phyloP scores from a whole-genome alignment of 2,329 filamentous ascomycete species.

The Xylaria sp. region DNA sequence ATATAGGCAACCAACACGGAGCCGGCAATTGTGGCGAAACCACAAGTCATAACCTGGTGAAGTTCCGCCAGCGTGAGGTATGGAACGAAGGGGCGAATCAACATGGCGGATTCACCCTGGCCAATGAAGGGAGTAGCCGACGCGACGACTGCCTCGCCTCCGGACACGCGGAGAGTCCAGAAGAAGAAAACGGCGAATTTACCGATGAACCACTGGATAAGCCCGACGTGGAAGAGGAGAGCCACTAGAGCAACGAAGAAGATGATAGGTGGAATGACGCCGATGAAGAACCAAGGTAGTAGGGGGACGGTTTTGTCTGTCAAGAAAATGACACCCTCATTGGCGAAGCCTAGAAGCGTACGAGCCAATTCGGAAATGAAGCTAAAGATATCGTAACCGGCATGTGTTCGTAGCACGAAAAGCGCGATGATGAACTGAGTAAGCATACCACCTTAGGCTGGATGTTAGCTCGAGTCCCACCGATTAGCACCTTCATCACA shows the following conservation, averaged over 20 bases:
- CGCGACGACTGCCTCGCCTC: slow-evolving; percentile 91
- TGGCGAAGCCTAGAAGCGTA: slow-evolving; percentile 76
- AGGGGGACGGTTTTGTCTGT: slow-evolving; percentile 53
- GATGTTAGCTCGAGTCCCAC: slow-evolving; percentile 2
- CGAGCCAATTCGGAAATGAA: slow-evolving; percentile 81
- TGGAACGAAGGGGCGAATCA: slow-evolving; percentile 85
- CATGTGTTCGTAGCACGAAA: slow-evolving; percentile 81
- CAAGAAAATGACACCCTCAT: slow-evolving; percentile 75
- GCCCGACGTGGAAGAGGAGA: slow-evolving; percentile 78
- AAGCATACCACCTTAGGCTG: slow-evolving; percentile 70
- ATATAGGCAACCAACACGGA: slow-evolving; percentile 89
- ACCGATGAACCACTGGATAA: slow-evolving; percentile 86
- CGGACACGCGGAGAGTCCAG: slow-evolving; percentile 85
- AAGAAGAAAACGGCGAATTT: slow-evolving; percentile 93
- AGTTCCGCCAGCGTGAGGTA: slow-evolving; percentile 87
- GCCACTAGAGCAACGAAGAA: slow-evolving; percentile 96
- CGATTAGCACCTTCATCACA: slow-evolving; percentile 2
- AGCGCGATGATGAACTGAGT: slow-evolving; percentile 86
- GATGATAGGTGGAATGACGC: slow-evolving; percentile 88
- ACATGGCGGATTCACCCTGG: slow-evolving; percentile 91
- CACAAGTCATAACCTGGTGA: slow-evolving; percentile 91
- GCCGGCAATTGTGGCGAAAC: slow-evolving; percentile 90
- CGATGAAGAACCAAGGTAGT: slow-evolving; percentile 71
- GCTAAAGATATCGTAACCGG: slow-evolving; percentile 88
- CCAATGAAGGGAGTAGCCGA: slow-evolving; percentile 93